These are phyloP conservation scores for Barnettozyma wickerhamii DNA, from an alignment of 805 yeast species.

Conservation along the genomic window DNA sequence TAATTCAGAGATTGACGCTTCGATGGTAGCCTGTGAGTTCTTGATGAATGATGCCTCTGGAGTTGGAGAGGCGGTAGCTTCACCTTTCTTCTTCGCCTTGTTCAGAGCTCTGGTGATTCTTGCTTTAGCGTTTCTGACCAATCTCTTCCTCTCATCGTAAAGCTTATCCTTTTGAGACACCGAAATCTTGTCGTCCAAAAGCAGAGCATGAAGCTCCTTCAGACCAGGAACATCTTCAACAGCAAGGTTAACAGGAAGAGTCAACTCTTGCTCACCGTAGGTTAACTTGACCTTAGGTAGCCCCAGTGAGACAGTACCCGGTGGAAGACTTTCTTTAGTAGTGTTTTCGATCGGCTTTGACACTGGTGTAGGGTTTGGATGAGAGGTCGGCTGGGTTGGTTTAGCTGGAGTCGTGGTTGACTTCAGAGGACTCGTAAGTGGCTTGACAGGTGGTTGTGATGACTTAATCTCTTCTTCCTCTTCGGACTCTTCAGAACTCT, in stretches of 20 bases:
- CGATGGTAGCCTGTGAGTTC: too few relatives aligned
- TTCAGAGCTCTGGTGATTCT: constrained; percentile 5
- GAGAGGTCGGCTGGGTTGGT: neutral
- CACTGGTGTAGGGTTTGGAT: neutral
- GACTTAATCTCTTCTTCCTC: constrained; percentile 3
- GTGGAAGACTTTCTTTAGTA: neutral
- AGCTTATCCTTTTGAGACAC: constrained; percentile 1
- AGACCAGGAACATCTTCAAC: constrained; percentile 11
- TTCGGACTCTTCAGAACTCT: neutral
- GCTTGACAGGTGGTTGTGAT: neutral
- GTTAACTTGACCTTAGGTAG: constrained; percentile 3
- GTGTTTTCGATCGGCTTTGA: neutral
- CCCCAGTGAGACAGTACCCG: neutral
- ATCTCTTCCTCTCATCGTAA: constrained; percentile 4
- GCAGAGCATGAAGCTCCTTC: constrained; percentile 1
- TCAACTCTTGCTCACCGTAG: neutral
- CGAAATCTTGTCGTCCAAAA: neutral
- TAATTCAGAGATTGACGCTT: too few relatives aligned
- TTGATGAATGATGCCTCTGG: neutral
- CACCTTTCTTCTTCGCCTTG: neutral
- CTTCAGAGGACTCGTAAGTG: neutral
- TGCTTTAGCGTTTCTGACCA: constrained; percentile 10
- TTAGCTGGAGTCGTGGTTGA: neutral
- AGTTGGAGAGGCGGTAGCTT: neutral
- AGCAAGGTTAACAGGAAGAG: constrained; percentile 2